These are phyloP conservation scores for Eucalyptus erythrocorys DNA, from an alignment of 345 rosid genomes.

Conservation along the genomic window DNA sequence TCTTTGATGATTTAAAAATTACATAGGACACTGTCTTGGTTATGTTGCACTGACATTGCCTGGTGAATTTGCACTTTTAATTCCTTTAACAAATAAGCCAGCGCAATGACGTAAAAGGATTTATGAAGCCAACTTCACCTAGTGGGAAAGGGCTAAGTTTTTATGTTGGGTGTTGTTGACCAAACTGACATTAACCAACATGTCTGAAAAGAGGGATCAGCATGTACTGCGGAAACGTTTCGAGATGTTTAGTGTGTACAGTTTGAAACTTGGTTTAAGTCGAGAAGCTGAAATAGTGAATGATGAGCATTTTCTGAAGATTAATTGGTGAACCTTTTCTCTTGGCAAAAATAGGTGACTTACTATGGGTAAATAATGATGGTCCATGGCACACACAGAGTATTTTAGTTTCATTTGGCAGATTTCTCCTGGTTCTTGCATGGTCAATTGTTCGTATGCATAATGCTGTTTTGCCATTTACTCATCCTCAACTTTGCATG, in stretches of 20 bases:
- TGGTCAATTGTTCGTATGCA: neutral
- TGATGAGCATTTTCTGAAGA: neutral
- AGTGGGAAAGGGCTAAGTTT: neutral
- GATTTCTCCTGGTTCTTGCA: neutral
- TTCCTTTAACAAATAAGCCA: neutral
- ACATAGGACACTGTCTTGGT: neutral
- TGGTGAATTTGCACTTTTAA: neutral
- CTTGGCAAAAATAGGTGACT: neutral
- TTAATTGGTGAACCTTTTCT: neutral
- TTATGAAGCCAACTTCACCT: neutral
- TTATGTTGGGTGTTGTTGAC: neutral
- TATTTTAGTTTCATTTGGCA: neutral
- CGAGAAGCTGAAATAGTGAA: neutral
- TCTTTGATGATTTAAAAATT: neutral
- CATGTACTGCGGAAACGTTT: neutral
- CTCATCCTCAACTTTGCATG: neutral
- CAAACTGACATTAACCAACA: neutral
- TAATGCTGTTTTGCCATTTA: neutral
- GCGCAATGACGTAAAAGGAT: neutral
- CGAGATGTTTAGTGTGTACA: neutral
- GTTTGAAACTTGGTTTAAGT: neutral
- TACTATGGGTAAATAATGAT: neutral
- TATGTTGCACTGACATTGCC: neutral
- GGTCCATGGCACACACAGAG: neutral
- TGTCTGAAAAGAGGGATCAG: neutral